Base-by-base conservation (phyloP, 331 rosid species). In the Saraca asoca region DNA sequence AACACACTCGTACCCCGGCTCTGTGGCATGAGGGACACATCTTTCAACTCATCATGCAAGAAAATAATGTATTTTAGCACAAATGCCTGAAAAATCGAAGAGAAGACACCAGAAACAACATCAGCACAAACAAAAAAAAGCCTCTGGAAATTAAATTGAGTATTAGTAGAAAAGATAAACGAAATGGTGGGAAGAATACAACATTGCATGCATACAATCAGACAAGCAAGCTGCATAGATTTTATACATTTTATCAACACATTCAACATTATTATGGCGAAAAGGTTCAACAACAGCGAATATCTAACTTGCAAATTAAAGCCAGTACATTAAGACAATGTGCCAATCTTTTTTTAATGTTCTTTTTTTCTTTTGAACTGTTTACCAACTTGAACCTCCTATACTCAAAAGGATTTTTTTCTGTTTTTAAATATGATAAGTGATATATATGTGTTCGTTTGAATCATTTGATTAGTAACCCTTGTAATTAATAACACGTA, bases 1-100 rank as follows among this genome's bases (percentile, higher is more conserved):
- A 66, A 69, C 16, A 73, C 80, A 67, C 84, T 79, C 61, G 66
- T 58, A 79, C 84, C 86, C 60, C 62, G 78, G 64, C 63, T 60
- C 46, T 80, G 87, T 66, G 86, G 73, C 79, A 66, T 58, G 65
- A 20, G 66, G 52, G 87, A 64, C 50, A 57, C 79, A 58, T 76
- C 83, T 73, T 72, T 85, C 65, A 79, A 76, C 80, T 85, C 95
- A 16, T 82, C 74, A 9, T 68, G 79, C 70, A 81, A 79, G 91
- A 88, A 93, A 74, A 93, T 71, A 56, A 93, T 79, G 82, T 90
- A 80, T 82, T 90, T 93, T 75, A 93, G 85, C 78, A 88, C 98
- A 78, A 82, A 88, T 55, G 97, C 98, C 98, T 93, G 97, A 55
- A 71, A 39, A 78, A 75, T 62, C 60, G 58, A 59, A 71, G 69